phyloP scores from a whole-genome alignment of 345 rosid genomes.

The Salix dunnii region DNA sequence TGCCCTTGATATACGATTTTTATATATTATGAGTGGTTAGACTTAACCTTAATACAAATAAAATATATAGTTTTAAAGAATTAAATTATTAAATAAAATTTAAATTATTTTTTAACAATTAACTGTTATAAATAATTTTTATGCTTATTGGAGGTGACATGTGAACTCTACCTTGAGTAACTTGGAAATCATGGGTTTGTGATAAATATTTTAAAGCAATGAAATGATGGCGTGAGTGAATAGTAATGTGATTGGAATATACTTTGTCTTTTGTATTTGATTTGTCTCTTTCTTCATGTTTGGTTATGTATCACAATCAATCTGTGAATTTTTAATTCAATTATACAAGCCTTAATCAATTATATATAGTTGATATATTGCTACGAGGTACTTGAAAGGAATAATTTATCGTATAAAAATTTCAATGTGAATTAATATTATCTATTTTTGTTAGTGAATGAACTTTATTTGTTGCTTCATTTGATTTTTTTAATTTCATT shows the following conservation, averaged over 20 bases:
- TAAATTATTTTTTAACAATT: not conserved
- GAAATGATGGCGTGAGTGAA: not conserved
- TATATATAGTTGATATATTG: too few relatives aligned
- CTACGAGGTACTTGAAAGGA: not conserved
- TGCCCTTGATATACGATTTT: too few relatives aligned
- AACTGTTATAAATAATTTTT: rapidly evolving
- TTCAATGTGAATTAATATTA: not conserved
- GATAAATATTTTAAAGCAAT: not conserved
- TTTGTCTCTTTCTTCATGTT: not conserved
- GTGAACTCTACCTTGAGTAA: not conserved
- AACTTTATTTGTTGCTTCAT: too few relatives aligned
- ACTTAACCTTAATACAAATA: too few relatives aligned
- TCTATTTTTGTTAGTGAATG: not conserved
- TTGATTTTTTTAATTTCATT: too few relatives aligned
- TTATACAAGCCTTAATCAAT: not conserved
- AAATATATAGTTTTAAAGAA: too few relatives aligned
- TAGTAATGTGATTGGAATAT: not conserved
- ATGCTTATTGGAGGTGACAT: not conserved
- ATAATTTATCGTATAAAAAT: not conserved
- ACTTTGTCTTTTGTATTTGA: not conserved
- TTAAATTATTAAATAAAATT: too few relatives aligned
- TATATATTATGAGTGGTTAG: too few relatives aligned
- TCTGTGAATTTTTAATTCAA: not conserved
- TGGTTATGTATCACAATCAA: not conserved
- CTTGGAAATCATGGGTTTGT: not conserved